Evolutionary conservation across 1,284 basidiomycete genomes (phyloP).

Genomic region (Rhodotorula sp.): DNA sequence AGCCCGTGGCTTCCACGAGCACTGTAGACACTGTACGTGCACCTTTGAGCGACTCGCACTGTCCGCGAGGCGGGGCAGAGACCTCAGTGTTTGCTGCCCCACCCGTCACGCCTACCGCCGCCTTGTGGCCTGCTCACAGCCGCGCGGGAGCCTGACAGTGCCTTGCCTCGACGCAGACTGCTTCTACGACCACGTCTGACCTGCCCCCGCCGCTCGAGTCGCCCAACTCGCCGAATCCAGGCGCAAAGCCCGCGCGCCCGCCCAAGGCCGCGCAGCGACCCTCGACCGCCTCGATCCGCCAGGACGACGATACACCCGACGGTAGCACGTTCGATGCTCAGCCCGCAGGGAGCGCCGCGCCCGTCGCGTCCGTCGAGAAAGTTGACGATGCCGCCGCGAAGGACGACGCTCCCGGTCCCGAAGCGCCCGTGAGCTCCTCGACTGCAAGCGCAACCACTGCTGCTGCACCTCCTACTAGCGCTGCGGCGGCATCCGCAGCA

Average conservation of each 20-base stretch:
- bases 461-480: neutral
- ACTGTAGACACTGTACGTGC: slow-evolving; percentile 1
- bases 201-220: no score
- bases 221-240: slow-evolving; percentile 2
- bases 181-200: neutral
- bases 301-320: neutral
- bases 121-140: neutral
- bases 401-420: no score
- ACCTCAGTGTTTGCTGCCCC: neutral
- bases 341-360: neutral
- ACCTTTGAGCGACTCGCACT: no score
- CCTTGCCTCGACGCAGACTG: neutral
- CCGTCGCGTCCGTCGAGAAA: slow-evolving; percentile 6
- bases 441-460: neutral
- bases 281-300: slow-evolving; percentile 9
- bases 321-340: neutral
- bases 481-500: rapidly evolving
- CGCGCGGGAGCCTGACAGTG: neutral
- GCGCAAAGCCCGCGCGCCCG: slow-evolving; percentile 18
- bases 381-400: slow-evolving; percentile 5
- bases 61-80: neutral
- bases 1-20: neutral
- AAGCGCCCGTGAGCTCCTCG: neutral
- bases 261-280: slow-evolving; percentile 22
- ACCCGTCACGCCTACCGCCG: neutral